Percentiles rank a stretch among this genome's conserved stretches.
phyloP scores from a whole-genome alignment of 768 basidiomycete species.

The Hydnomerulius pinastri region DNA sequence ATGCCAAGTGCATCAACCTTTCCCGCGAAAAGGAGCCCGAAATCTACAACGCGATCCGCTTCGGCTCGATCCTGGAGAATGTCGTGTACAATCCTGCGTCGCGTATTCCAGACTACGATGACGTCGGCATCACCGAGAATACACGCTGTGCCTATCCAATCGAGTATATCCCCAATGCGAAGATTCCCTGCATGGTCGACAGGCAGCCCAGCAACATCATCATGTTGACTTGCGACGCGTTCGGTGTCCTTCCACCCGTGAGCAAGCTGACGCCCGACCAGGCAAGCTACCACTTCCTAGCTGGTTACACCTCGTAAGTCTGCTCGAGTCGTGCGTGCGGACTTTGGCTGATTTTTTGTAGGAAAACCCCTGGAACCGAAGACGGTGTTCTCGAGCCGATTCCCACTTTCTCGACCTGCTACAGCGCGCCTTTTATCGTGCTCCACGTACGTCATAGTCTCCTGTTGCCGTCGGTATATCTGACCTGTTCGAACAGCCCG shows the following conservation, averaged over 20 bases:
- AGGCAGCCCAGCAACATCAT: constrained; percentile 92
- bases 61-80: constrained; percentile 97
- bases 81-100: constrained; percentile 90
- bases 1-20: constrained; percentile 97
- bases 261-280: constrained; percentile 91
- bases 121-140: constrained; percentile 97
- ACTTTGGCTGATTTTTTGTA: constrained; percentile 31
- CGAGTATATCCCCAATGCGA: constrained; percentile 93
- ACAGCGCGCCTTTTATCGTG: constrained; percentile 99
- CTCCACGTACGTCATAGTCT: constrained; percentile 64
- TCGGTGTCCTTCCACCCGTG: constrained; percentile 96
- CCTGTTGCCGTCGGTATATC: not conserved
- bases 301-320: constrained; percentile 90
- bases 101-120: constrained; percentile 92
- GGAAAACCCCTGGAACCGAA: constrained; percentile 98
- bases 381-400: constrained; percentile 98
- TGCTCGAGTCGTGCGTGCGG: not conserved
- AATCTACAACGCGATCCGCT: constrained; percentile 93
- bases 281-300: constrained; percentile 96
- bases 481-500: constrained; percentile 51
- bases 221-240: constrained; percentile 97
- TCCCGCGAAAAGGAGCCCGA: constrained; percentile 98
- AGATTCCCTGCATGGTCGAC: constrained; percentile 87
- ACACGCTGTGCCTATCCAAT: constrained; percentile 99
- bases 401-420: constrained; percentile 99